A percentile compares a stretch with the other conserved stretches of the same genome.
Conservation (phyloP, 2,329 filamentous ascomycete genomes). For the Cryphonectria carpinicola region DNA sequence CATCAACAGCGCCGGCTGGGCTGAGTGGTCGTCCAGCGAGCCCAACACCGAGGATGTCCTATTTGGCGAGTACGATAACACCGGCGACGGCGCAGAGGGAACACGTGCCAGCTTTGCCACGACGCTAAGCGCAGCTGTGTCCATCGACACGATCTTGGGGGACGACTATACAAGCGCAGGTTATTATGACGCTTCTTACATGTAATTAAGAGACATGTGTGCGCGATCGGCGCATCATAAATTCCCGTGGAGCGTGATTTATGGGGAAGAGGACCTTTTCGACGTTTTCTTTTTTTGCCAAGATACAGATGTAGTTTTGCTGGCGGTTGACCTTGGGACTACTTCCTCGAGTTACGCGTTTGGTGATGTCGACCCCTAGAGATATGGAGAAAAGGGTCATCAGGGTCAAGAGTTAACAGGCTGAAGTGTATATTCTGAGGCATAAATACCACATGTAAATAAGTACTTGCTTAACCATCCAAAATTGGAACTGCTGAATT, state of each 20-base stretch:
- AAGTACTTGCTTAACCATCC: neutral
- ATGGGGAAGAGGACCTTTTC: neutral
- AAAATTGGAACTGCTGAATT: neutral
- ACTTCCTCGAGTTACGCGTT: neutral
- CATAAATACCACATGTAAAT: neutral
- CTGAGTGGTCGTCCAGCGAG: slow-evolving; percentile 53
- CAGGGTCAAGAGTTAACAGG: neutral
- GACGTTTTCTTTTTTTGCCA: neutral
- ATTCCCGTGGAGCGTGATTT: neutral
- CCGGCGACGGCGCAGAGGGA: slow-evolving; percentile 58
- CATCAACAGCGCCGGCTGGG: slow-evolving; percentile 64
- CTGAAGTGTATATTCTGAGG: neutral
- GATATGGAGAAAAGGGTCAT: neutral
- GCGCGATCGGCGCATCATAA: neutral
- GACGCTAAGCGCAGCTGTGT: slow-evolving; percentile 41
- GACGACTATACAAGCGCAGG: slow-evolving; percentile 33
- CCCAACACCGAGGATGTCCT: slow-evolving; percentile 55
- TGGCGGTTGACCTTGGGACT: neutral
- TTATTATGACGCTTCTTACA: slow-evolving; percentile 37
- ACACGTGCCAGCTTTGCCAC: slow-evolving; percentile 51
- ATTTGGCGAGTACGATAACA: slow-evolving; percentile 64
- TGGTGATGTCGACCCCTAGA: neutral
- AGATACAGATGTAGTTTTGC: neutral
- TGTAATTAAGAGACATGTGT: slow-evolving; percentile 26
- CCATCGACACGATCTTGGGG: slow-evolving; percentile 38